phyloP scores from a whole-genome alignment of 331 rosid species.

The Quercus phellos region DNA sequence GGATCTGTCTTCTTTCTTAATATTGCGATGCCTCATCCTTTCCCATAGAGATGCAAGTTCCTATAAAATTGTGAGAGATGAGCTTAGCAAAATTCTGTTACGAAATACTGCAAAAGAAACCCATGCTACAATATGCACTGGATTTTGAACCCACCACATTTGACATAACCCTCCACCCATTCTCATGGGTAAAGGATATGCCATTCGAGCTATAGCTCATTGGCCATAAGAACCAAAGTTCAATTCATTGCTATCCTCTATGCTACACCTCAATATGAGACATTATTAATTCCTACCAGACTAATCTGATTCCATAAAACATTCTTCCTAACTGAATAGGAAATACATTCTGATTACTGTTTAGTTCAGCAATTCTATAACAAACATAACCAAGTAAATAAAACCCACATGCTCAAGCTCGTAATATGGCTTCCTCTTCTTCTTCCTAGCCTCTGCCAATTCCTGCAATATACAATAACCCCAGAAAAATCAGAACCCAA shows the following conservation, averaged over 20 bases:
- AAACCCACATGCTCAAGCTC: constrained; percentile 60
- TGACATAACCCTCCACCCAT: no score
- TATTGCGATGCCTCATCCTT: constrained; percentile 78
- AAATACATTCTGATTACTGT: neutral
- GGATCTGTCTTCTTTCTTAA: constrained; percentile 73
- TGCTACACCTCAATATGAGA: neutral
- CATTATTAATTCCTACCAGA: neutral
- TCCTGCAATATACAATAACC: constrained; percentile 36
- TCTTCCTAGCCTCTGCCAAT: constrained; percentile 70
- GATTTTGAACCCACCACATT: no score
- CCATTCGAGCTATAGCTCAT: no score
- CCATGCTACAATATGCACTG: neutral
- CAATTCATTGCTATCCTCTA: no score
- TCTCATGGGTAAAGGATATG: no score
- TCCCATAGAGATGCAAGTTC: constrained; percentile 92
- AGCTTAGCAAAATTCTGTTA: neutral
- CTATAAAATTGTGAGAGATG: constrained; percentile 27
- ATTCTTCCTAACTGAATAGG: neutral
- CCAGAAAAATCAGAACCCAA: neutral
- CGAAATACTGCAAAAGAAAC: no score
- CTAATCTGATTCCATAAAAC: neutral
- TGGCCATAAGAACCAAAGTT: no score
- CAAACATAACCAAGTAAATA: neutral
- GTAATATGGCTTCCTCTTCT: constrained; percentile 69
- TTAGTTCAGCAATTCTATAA: neutral